Conservation (phyloP, 495 filamentous ascomycete species). For the Podospora didyma region DNA sequence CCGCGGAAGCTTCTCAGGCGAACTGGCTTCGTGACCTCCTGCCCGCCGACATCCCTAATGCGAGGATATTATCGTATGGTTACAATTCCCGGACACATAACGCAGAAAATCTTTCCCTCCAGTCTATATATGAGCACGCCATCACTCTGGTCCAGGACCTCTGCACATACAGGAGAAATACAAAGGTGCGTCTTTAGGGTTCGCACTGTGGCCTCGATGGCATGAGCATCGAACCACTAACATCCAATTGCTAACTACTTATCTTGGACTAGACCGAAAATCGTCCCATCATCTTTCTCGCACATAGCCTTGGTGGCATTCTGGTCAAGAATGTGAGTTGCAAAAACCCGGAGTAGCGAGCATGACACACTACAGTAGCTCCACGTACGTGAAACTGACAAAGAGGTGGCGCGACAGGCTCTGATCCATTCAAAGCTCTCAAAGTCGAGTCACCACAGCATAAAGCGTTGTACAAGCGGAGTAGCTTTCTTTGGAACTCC, state of each 20-base stretch:
- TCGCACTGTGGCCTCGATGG: background rate
- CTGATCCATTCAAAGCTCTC: conserved; percentile 10
- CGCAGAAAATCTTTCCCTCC: background rate
- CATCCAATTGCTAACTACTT: too few species aligned
- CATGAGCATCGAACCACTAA: background rate
- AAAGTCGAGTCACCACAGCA: background rate
- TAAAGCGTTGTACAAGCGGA: background rate
- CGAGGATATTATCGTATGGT: conserved; percentile 31
- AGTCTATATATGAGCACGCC: conserved; percentile 11
- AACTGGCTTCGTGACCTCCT: conserved; percentile 33
- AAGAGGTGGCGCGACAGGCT: too few species aligned
- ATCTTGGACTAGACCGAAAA: conserved; percentile 1
- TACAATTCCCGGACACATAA: conserved; percentile 23
- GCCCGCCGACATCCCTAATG: conserved; percentile 21
- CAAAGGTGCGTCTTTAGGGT: background rate
- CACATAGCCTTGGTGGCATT: conserved; percentile 36
- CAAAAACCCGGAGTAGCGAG: background rate
- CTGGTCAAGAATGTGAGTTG: conserved; percentile 28
- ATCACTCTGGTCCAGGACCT: conserved; percentile 4
- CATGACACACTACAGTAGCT: too few species aligned
- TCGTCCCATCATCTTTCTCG: conserved; percentile 29
- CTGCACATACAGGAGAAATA: conserved; percentile 6
- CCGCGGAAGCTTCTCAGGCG: background rate
- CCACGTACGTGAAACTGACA: too few species aligned
- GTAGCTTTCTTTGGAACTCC: background rate